phyloP scores from a whole-genome alignment of 179 eudicot genomes.

The Actinidia chinensis region DNA sequence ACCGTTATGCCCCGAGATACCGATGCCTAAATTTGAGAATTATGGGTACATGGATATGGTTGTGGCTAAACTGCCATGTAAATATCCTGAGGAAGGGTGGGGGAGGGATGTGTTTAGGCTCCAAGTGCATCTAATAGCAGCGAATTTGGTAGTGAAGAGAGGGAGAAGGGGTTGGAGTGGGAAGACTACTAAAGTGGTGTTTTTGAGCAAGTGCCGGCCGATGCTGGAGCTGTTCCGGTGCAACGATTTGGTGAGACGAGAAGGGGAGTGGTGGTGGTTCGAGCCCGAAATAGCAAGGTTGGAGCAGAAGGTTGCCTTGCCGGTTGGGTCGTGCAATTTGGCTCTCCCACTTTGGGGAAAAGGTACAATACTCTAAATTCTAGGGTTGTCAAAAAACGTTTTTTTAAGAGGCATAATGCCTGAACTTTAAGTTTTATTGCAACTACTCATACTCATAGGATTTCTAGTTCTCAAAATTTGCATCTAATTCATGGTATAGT shows the following conservation, averaged over 20 bases:
- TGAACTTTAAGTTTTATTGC: too few relatives aligned
- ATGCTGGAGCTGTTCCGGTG: constrained; percentile 86
- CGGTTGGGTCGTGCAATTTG: constrained; percentile 76
- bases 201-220: constrained; percentile 77
- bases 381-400: too few relatives aligned
- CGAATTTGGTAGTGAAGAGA: constrained; percentile 56
- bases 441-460: too few relatives aligned
- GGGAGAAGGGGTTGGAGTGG: constrained; percentile 54
- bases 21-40: constrained; percentile 57
- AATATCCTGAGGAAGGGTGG: constrained; percentile 59
- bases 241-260: constrained; percentile 63
- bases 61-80: constrained; percentile 75
- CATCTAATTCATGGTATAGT: too few relatives aligned
- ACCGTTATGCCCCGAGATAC: constrained; percentile 76
- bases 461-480: too few relatives aligned
- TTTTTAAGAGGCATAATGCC: too few relatives aligned
- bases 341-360: constrained; percentile 85
- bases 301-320: constrained; percentile 66
- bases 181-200: constrained; percentile 53
- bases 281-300: constrained; percentile 48
- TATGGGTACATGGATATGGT: constrained; percentile 53
- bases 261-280: constrained; percentile 90
- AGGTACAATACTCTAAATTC: constrained; percentile 41
- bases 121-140: constrained; percentile 70
- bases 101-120: constrained; percentile 65